A percentile compares a stretch with the other conserved stretches of the same genome.
These are phyloP conservation scores for Claviceps spartinae DNA, from an alignment of 2,329 filamentous ascomycete species.

Conservation along the genomic window DNA sequence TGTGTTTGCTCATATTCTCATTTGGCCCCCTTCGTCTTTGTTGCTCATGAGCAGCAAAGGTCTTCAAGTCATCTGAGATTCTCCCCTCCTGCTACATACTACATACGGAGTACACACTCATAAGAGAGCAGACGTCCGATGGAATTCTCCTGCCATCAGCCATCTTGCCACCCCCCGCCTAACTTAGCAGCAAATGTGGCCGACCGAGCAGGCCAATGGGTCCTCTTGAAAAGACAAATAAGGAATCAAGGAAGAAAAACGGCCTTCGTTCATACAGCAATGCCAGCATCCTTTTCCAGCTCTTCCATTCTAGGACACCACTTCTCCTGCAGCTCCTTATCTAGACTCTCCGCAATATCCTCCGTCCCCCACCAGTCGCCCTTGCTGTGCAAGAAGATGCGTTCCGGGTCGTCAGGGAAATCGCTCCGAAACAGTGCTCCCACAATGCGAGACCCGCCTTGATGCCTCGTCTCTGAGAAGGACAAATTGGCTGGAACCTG, in stretches of 20 bases:
- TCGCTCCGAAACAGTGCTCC: constrained; percentile 30
- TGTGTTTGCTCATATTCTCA: too few relatives aligned
- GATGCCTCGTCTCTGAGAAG: constrained; percentile 33
- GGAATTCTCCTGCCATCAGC: too few relatives aligned
- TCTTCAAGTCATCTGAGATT: too few relatives aligned
- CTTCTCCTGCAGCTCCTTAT: constrained; percentile 35
- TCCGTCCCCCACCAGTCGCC: constrained; percentile 41
- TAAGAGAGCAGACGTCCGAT: too few relatives aligned
- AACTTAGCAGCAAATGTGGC: too few relatives aligned
- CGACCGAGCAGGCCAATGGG: too few relatives aligned
- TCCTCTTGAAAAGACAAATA: too few relatives aligned
- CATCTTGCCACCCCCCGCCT: too few relatives aligned
- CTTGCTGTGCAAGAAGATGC: constrained; percentile 42
- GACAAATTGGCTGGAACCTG: constrained; percentile 20
- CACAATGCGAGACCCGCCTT: constrained; percentile 33
- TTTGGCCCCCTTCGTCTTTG: too few relatives aligned
- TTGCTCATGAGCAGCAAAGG: too few relatives aligned
- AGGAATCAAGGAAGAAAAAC: neutral
- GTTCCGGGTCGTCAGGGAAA: constrained; percentile 35
- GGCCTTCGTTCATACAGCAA: neutral
- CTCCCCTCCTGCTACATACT: too few relatives aligned
- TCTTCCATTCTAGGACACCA: constrained; percentile 34
- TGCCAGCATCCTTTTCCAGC: constrained; percentile 30
- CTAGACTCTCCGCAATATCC: constrained; percentile 25
- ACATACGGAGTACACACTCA: too few relatives aligned